Evolutionary conservation across 2,329 filamentous ascomycete species (phyloP).

Genomic region (Phaeomoniella chlamydospora): DNA sequence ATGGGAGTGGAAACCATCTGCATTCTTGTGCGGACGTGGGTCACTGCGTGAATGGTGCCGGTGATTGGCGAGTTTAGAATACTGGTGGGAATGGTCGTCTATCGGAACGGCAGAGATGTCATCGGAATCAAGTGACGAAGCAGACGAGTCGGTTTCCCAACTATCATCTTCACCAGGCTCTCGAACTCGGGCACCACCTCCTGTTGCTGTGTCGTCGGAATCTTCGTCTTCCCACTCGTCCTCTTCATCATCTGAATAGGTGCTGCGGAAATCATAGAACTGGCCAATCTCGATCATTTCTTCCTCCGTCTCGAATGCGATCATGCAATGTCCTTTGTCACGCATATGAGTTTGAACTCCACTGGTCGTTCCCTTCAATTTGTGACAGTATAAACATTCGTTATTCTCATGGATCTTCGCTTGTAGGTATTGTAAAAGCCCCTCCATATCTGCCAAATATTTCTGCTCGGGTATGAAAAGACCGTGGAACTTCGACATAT

Average conservation of each 20-base stretch:
- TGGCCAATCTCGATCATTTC: constrained; percentile 91
- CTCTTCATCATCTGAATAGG: constrained; percentile 70
- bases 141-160: constrained; percentile 90
- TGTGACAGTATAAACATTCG: constrained; percentile 81
- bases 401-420: constrained; percentile 65
- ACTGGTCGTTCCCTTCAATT: constrained; percentile 60
- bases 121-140: constrained; percentile 75
- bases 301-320: constrained; percentile 75
- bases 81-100: constrained; percentile 55
- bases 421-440: constrained; percentile 63
- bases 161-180: constrained; percentile 47
- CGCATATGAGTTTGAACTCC: constrained; percentile 94
- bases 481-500: constrained; percentile 88
- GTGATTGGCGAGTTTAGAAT: constrained; percentile 57
- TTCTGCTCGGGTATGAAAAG: constrained; percentile 89
- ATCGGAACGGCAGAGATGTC: constrained; percentile 69
- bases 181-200: constrained; percentile 50
- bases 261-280: constrained; percentile 92
- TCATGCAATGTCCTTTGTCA: constrained; percentile 92
- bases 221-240: constrained; percentile 47
- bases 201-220: constrained; percentile 28
- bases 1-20: constrained; percentile 69
- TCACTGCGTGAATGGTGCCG: constrained; percentile 62
- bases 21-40: constrained; percentile 57
- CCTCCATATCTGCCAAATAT: constrained; percentile 70